Conservation (phyloP, 495 filamentous ascomycete genomes). For the Annulohypoxylon bovei region DNA sequence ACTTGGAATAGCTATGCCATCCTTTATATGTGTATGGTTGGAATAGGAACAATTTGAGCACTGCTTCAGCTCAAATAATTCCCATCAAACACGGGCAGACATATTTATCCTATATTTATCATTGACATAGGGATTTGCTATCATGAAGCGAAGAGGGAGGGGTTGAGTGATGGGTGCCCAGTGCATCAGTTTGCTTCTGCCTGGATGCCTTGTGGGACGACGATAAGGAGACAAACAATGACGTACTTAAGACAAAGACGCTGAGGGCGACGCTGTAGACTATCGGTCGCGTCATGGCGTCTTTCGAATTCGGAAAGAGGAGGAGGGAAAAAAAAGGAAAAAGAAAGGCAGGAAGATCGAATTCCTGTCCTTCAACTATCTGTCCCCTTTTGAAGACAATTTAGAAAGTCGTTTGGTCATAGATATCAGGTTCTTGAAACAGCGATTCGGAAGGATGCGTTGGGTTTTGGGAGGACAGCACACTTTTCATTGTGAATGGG, state of each 20-base stretch:
- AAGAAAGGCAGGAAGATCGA: neutral
- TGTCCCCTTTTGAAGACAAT: slow-evolving; percentile 10
- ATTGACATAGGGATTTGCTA: neutral
- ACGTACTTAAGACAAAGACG: slow-evolving; percentile 69
- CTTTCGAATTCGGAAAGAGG: neutral
- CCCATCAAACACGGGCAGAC: neutral
- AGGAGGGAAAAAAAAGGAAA: slow-evolving; percentile 3
- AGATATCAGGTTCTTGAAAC: slow-evolving; percentile 20
- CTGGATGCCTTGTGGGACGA: slow-evolving; percentile 13
- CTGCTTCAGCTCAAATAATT: slow-evolving; percentile 2
- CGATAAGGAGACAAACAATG: slow-evolving; percentile 32
- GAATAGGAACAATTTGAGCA: neutral
- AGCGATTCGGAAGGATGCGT: slow-evolving; percentile 26
- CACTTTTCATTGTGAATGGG: slow-evolving; percentile 14
- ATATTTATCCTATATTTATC: no score
- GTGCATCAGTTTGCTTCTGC: slow-evolving; percentile 33
- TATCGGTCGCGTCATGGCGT: slow-evolving; percentile 58
- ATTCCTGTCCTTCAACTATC: slow-evolving; percentile 27
- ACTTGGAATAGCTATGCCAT: slow-evolving; percentile 6
- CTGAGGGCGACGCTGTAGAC: slow-evolving; percentile 68
- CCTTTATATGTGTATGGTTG: neutral
- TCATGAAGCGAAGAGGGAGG: neutral
- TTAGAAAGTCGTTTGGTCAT: slow-evolving; percentile 1
- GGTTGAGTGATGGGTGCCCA: slow-evolving; percentile 2
- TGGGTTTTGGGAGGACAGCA: slow-evolving; percentile 32